phyloP scores from a whole-genome alignment of 2,329 filamentous ascomycete genomes.

The Pseudogymnoascus sp. region DNA sequence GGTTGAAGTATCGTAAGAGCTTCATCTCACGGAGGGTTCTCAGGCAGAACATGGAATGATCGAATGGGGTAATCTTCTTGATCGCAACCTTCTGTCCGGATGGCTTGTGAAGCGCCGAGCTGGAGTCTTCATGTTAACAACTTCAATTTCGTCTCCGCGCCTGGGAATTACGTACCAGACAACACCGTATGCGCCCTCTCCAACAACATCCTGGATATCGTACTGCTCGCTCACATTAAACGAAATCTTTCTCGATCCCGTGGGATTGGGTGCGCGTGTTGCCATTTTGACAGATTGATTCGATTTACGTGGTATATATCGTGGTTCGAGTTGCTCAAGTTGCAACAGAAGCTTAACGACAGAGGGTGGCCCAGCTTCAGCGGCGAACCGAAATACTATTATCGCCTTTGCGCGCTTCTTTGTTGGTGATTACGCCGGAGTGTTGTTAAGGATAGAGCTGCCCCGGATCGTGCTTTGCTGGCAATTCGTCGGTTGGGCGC shows the following conservation, averaged over 20 bases:
- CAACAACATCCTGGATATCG: slow-evolving; percentile 98
- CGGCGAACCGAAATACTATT: background rate
- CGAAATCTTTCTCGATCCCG: slow-evolving; percentile 83
- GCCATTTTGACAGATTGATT: slow-evolving; percentile 26
- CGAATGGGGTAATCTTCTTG: slow-evolving; percentile 99
- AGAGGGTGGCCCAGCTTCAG: background rate
- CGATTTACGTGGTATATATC: background rate
- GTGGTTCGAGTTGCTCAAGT: background rate
- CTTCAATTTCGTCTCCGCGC: background rate
- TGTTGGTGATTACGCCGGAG: background rate
- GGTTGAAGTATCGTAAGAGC: slow-evolving; percentile 96
- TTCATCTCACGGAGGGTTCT: slow-evolving; percentile 98
- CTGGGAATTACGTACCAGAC: slow-evolving; percentile 65
- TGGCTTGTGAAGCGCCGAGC: slow-evolving; percentile 95
- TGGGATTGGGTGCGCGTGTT: slow-evolving; percentile 41
- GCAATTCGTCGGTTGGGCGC: slow-evolving; percentile 6
- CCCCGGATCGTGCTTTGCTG: background rate
- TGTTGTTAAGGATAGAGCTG: background rate
- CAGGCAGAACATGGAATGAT: slow-evolving; percentile 98
- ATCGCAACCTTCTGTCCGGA: slow-evolving; percentile 98
- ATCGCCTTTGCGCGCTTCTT: background rate
- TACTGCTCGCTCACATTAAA: slow-evolving; percentile 99
- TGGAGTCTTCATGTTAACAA: slow-evolving; percentile 32
- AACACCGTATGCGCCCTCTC: slow-evolving; percentile 95
- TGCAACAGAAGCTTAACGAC: slow-evolving; percentile 1